Evolutionary conservation across 192 early-diverging fungal species (phyloP), one percentile per base, ranked within the genome.

Genomic region (Backusella morwellensis): DNA sequence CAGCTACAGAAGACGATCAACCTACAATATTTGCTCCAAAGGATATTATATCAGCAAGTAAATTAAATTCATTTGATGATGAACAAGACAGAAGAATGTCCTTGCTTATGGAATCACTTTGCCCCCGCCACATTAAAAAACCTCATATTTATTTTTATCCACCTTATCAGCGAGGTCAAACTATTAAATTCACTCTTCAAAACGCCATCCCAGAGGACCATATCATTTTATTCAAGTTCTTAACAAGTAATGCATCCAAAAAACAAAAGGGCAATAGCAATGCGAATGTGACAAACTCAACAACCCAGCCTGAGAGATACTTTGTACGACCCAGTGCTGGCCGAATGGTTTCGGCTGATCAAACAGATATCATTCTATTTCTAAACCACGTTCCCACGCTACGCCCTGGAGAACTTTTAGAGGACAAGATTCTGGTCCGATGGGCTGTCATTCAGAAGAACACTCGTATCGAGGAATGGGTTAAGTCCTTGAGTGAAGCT

Each of bases 271-370:
- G 47, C 0, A 34, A 3, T 38, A 26, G n/a, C 23, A 72, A 38
- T 17, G 11, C n/a, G 17, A 63, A 74, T 63, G 26, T 29, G 23
- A 63, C 21, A 59, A 59, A 59, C 23, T 59, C 23, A 59, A 26
- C 12, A 26, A 42, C 29, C 21, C 75, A 38, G 29, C 63, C 70
- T 14, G 80, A 81, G 42, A 63, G 80, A 23, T 81, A 81, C 34
- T 81, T 77, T 75, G 73, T 81, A n/a, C 75, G 72, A 44, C 80
- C 80, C 38, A 81, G 80, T 36, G 75, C 80, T 71, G 80, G 80
- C 19, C 36, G 50, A 29, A 77, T 81, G 32, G 36, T 40, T 26
- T 35, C 72, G 17, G 34, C 19, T 66, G 74, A 71, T 66, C 73
- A 74, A 41, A 42, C 73, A 35, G 54, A 74, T 42, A 77, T 81